A percentile compares a stretch with the other conserved stretches of the same genome.
Conservation (phyloP, 306 rosid species). For the Medicago lupulina region DNA sequence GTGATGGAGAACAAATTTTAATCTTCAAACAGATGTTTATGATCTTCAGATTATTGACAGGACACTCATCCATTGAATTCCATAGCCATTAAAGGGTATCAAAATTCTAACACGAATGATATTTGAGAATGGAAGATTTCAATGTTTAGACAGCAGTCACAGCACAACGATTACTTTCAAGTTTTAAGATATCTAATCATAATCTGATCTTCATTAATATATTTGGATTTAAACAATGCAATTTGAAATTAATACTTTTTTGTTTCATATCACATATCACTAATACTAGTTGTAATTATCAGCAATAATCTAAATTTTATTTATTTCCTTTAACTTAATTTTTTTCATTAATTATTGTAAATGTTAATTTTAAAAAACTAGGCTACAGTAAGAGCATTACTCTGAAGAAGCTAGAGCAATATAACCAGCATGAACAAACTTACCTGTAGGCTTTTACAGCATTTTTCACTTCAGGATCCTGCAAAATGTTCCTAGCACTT, state of each 20-base stretch:
- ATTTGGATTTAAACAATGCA: conserved; percentile 8
- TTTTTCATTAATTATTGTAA: not conserved
- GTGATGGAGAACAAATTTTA: not conserved
- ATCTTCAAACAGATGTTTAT: not conserved
- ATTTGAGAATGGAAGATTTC: conserved; percentile 1
- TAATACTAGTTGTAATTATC: conserved; percentile 1
- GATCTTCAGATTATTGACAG: not conserved
- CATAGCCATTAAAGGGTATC: not conserved
- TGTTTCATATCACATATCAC: conserved; percentile 10
- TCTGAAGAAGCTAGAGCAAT: conserved; percentile 21
- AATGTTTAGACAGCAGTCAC: not conserved
- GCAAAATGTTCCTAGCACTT: conserved; percentile 86
- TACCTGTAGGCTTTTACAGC: conserved; percentile 91
- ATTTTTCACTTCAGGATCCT: conserved; percentile 78
- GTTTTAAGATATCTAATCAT: conserved; percentile 26
- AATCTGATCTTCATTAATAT: not conserved
- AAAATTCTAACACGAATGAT: not conserved
- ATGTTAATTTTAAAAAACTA: not conserved
- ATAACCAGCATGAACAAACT: conserved; percentile 21
- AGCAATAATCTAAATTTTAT: conserved; percentile 4
- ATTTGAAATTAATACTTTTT: not conserved
- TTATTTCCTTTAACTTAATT: conserved; percentile 2
- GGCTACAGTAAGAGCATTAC: not conserved
- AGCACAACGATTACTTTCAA: conserved; percentile 8
- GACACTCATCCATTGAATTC: not conserved